A percentile compares a stretch with the other conserved stretches of the same genome.
phyloP scores from a whole-genome alignment of 2,329 filamentous ascomycete species.

The Grosmannia penicillata region DNA sequence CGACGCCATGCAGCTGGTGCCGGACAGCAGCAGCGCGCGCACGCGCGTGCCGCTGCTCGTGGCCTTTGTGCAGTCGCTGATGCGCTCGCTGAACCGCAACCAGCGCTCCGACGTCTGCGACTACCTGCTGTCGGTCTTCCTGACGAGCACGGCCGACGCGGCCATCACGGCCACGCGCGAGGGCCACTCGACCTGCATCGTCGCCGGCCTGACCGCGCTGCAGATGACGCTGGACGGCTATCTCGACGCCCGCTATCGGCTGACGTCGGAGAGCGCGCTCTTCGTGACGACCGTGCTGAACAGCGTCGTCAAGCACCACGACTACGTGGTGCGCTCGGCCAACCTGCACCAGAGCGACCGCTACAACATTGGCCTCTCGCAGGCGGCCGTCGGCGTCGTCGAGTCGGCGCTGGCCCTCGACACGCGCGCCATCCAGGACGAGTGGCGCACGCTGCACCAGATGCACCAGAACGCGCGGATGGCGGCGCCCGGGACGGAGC shows the following conservation, averaged over 20 bases:
- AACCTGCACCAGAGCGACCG: conserved; percentile 27
- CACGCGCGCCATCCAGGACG: conserved; percentile 52
- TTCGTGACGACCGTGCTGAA: conserved; percentile 52
- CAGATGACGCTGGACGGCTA: conserved; percentile 42
- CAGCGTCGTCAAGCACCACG: conserved; percentile 46
- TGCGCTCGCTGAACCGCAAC: conserved; percentile 60
- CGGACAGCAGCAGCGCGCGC: not conserved
- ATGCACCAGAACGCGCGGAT: conserved; percentile 44
- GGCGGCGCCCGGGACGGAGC: conserved; percentile 48
- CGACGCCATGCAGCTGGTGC: conserved; percentile 25
- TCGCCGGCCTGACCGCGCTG: conserved; percentile 48
- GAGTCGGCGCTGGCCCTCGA: conserved; percentile 54
- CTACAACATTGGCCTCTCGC: conserved; percentile 35
- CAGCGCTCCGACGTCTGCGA: conserved; percentile 62
- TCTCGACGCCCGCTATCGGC: conserved; percentile 27
- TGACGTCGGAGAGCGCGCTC: conserved; percentile 23
- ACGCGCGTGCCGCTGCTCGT: conserved; percentile 36
- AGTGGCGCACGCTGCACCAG: conserved; percentile 50
- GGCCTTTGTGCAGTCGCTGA: conserved; percentile 64
- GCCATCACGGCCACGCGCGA: conserved; percentile 39
- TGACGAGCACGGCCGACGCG: conserved; percentile 21
- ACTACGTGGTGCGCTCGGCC: conserved; percentile 41
- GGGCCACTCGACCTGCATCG: conserved; percentile 46
- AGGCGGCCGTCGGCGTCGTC: conserved; percentile 48
- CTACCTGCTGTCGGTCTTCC: conserved; percentile 60